Conservation (phyloP, 1,284 basidiomycete genomes). For the Pyrrhoderma lamaoense region DNA sequence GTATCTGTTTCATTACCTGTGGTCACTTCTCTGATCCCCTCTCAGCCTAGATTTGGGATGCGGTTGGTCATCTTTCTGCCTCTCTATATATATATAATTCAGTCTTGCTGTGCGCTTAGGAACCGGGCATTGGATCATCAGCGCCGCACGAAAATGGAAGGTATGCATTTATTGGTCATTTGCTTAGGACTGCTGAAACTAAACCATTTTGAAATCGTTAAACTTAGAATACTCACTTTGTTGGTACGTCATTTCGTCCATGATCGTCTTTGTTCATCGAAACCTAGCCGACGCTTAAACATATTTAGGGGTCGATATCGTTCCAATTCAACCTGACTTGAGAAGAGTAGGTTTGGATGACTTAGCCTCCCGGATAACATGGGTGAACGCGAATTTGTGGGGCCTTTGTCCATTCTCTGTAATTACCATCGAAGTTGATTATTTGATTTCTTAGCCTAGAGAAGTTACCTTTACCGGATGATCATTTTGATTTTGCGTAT, state of each 20-base stretch:
- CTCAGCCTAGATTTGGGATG: conserved; percentile 59
- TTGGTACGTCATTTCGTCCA: conserved; percentile 35
- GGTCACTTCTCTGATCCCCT: conserved; percentile 9
- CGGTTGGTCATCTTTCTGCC: conserved; percentile 34
- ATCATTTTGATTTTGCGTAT: conserved; percentile 68
- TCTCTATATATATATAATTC: conserved; percentile 4
- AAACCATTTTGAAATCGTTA: neutral
- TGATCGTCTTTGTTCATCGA: neutral
- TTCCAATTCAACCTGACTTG: conserved; percentile 60
- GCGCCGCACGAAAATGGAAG: conserved; percentile 55
- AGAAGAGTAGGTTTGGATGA: conserved; percentile 45
- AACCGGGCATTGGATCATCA: conserved; percentile 59
- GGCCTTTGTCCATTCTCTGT: neutral
- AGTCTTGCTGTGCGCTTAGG: conserved; percentile 29
- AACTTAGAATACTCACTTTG: conserved; percentile 44
- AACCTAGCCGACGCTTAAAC: neutral
- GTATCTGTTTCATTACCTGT: conserved; percentile 23
- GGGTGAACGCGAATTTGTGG: conserved; percentile 65
- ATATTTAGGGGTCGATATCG: conserved; percentile 53
- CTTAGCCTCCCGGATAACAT: conserved; percentile 51
- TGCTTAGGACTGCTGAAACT: neutral
- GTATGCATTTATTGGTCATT: conserved; percentile 28
- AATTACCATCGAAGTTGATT: conserved; percentile 10
- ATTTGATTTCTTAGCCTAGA: conserved; percentile 40
- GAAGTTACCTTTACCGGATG: conserved; percentile 56